Base-by-base conservation (phyloP, 1,284 basidiomycete species). In the Peniophora sp. region DNA sequence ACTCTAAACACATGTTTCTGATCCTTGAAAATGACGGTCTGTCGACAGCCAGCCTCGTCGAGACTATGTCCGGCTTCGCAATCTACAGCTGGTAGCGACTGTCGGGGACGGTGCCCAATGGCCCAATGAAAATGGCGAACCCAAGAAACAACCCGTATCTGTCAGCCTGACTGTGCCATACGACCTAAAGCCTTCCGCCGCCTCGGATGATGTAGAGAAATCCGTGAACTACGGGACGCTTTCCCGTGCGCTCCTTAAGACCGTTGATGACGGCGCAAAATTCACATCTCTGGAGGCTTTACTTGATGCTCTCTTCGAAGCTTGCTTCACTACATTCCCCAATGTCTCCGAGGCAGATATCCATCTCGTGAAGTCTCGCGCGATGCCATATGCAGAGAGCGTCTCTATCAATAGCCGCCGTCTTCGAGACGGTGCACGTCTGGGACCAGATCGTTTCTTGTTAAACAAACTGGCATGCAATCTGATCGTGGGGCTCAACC, bases 401-500 rank as follows among this genome's bases (percentile, higher is more conserved):
- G 71, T 76, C 16, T 71, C 71, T 2, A 56, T 84, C 8, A 66
- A 74, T 48, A 65, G 73, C 20, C 60, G 61, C 16, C 66, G 69
- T 6, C 52, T 52, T 3, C 55, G 65, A 32, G 53, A 60, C 17
- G 65, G 64, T 3, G 55, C 57, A 34, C 50, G 52, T 19, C 17
- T 23, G 54, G 25, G 49, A 34, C 35, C 54, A 52, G 52, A 63
- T 64, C 41, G 61, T 44, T 69, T 77, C 56, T 62, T 68, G 47
- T 64, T 89, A 6, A 67, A 72, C 17, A 74, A 77, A 53, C 64
- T 92, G 5, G 66, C 71, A 24, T 75, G 81, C 45, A 71, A 75
- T 19, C 73, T 78, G 24, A 76, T 92, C 50, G 71, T 93, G 46
- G 91, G 90, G 0, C 72, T 93, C 46, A 83, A 90, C 59, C 70